phyloP scores from a whole-genome alignment of 1,284 basidiomycete genomes.

The Bjerkandera adusta region DNA sequence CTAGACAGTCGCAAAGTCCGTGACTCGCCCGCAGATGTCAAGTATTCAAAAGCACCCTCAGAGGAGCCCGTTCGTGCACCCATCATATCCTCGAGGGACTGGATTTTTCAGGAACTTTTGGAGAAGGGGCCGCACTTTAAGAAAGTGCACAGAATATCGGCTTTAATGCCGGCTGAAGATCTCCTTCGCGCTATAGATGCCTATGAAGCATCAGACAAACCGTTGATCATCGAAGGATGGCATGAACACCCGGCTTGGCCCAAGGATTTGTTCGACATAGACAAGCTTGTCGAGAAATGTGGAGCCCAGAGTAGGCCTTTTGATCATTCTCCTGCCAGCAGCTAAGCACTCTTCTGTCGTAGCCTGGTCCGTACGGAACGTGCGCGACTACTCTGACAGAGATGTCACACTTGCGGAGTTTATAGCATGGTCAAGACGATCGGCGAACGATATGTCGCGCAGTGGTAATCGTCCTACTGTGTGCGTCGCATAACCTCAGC shows the following conservation, averaged over 20 bases:
- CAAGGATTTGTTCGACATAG: slow-evolving; percentile 46
- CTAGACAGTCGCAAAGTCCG: no score
- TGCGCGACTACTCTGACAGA: slow-evolving; percentile 27
- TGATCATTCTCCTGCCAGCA: background rate
- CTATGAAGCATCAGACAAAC: slow-evolving; percentile 50
- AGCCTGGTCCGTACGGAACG: slow-evolving; percentile 31
- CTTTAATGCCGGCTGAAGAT: slow-evolving; percentile 15
- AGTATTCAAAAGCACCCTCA: no score
- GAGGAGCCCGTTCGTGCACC: background rate
- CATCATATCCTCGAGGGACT: slow-evolving; percentile 44
- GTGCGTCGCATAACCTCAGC: background rate
- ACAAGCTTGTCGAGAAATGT: slow-evolving; percentile 43
- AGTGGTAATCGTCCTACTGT: background rate
- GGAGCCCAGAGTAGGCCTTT: slow-evolving; percentile 28
- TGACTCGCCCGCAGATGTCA: no score
- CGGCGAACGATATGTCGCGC: background rate
- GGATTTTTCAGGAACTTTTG: slow-evolving; percentile 48
- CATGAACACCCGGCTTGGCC: slow-evolving; percentile 55
- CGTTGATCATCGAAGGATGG: slow-evolving; percentile 60
- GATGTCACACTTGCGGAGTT: slow-evolving; percentile 26
- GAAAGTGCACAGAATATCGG: slow-evolving; percentile 41
- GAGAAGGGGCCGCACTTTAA: slow-evolving; percentile 36
- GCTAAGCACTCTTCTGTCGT: background rate
- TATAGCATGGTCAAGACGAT: slow-evolving; percentile 21
- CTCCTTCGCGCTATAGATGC: slow-evolving; percentile 32